phyloP scores from a whole-genome alignment of 768 basidiomycete species.

The Floccularia luteovirens region DNA sequence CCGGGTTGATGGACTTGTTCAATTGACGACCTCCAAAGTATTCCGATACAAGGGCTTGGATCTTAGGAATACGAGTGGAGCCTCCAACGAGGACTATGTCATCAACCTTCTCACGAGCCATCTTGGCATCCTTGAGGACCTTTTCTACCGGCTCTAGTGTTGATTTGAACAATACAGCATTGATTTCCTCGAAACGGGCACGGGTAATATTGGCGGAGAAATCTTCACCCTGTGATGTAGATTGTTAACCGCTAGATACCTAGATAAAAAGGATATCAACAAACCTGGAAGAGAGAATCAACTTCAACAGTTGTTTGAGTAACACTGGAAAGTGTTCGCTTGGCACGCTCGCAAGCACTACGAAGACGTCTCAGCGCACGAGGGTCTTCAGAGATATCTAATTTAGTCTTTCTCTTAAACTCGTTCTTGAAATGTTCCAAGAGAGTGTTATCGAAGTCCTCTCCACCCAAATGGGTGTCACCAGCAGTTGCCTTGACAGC shows the following conservation, averaged over 20 bases:
- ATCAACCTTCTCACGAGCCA: slow-evolving; percentile 93
- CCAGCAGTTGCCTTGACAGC: slow-evolving; percentile 99
- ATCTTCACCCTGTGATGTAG: slow-evolving; percentile 69
- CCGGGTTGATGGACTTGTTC: slow-evolving; percentile 99
- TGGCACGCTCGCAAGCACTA: slow-evolving; percentile 98
- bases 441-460: slow-evolving; percentile 98
- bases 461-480: slow-evolving; percentile 99
- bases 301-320: slow-evolving; percentile 99
- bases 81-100: slow-evolving; percentile 99
- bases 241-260: slow-evolving; percentile 1
- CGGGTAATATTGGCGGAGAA: slow-evolving; percentile 98
- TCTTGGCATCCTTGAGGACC: slow-evolving; percentile 98
- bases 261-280: slow-evolving; percentile 11
- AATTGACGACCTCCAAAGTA: slow-evolving; percentile 96
- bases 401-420: slow-evolving; percentile 96
- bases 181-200: slow-evolving; percentile 99
- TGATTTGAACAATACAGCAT: slow-evolving; percentile 90
- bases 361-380: slow-evolving; percentile 95
- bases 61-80: slow-evolving; percentile 99
- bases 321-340: slow-evolving; percentile 96
- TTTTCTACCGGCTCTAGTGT: slow-evolving; percentile 98
- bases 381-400: slow-evolving; percentile 94
- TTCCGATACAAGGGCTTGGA: slow-evolving; percentile 90
- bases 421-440: slow-evolving; percentile 99
- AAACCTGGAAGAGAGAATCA: slow-evolving; percentile 92